phyloP scores from a whole-genome alignment of 306 rosid genomes.

The Trifolium repens region DNA sequence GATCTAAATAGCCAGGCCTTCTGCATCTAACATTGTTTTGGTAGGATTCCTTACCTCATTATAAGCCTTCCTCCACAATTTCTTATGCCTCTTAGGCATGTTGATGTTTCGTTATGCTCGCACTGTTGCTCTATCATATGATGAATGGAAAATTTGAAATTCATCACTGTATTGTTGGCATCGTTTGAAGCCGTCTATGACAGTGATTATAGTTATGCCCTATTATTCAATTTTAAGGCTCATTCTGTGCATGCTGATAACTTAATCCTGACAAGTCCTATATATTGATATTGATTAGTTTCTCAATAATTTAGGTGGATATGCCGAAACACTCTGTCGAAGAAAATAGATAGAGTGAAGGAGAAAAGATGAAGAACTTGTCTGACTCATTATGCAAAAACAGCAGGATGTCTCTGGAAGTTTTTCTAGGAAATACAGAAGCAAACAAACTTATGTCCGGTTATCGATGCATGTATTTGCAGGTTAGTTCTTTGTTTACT shows the following conservation, averaged over 20 bases:
- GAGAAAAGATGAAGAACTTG: slow-evolving; percentile 61
- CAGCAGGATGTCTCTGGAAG: slow-evolving; percentile 67
- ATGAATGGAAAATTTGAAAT: no score
- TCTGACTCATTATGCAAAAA: slow-evolving; percentile 69
- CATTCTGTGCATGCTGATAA: neutral
- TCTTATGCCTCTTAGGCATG: neutral
- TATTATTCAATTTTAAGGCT: slow-evolving; percentile 4
- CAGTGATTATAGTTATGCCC: neutral
- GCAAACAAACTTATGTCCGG: slow-evolving; percentile 40
- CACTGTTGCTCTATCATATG: no score
- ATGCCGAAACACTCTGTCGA: slow-evolving; percentile 78
- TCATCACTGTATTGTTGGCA: no score
- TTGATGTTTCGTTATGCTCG: neutral
- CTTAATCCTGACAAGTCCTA: slow-evolving; percentile 17
- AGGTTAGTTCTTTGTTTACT: no score
- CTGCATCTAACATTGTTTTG: no score
- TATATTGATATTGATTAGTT: slow-evolving; percentile 14
- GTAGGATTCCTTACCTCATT: no score
- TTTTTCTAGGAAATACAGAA: slow-evolving; percentile 64
- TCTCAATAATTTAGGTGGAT: slow-evolving; percentile 57
- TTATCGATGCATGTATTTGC: slow-evolving; percentile 67
- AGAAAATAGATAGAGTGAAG: slow-evolving; percentile 75
- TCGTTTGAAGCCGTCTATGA: neutral
- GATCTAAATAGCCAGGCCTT: no score
- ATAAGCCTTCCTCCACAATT: no score